A percentile compares a stretch with the other conserved stretches of the same genome.
Evolutionary conservation across 202 grass and related monocot genomes (phyloP).

Genomic region (Saccharum hybrid): DNA sequence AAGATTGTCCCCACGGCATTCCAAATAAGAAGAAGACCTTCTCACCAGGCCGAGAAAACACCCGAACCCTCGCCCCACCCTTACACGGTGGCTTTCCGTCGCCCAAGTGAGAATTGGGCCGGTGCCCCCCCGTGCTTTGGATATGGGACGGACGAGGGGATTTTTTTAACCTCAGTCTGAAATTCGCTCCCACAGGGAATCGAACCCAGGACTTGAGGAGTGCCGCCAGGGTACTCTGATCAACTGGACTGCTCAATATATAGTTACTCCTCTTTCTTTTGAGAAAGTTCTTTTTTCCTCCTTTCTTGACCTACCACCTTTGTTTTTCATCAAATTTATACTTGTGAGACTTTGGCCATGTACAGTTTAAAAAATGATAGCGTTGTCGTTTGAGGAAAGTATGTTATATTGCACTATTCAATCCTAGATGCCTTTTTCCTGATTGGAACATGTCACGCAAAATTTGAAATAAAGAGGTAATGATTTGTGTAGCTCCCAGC

Average conservation of each 20-base stretch:
- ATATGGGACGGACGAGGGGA: too few relatives aligned
- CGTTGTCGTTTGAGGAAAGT: conserved; percentile 5
- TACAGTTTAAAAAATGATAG: background rate
- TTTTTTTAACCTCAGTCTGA: too few relatives aligned
- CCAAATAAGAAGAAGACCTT: too few relatives aligned
- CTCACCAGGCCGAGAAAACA: too few relatives aligned
- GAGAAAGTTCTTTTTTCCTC: background rate
- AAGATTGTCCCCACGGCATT: too few relatives aligned
- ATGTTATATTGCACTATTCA: background rate
- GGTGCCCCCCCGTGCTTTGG: too few relatives aligned
- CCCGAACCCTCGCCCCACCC: too few relatives aligned
- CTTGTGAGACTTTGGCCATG: conserved; percentile 12
- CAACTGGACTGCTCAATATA: background rate
- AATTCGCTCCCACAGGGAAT: too few relatives aligned
- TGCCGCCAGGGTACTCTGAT: too few relatives aligned
- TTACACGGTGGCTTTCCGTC: too few relatives aligned
- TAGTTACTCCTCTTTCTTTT: background rate
- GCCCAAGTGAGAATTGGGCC: too few relatives aligned
- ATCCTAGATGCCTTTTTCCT: background rate
- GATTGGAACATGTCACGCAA: background rate
- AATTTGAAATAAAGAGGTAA: background rate
- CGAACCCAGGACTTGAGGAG: too few relatives aligned
- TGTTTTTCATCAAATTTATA: background rate
- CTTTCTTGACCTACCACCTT: background rate
- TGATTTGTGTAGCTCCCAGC: background rate